These are phyloP conservation scores for Pseudozyma tsukubaensis DNA, from an alignment of 1,284 basidiomycete genomes.

Conservation along the genomic window DNA sequence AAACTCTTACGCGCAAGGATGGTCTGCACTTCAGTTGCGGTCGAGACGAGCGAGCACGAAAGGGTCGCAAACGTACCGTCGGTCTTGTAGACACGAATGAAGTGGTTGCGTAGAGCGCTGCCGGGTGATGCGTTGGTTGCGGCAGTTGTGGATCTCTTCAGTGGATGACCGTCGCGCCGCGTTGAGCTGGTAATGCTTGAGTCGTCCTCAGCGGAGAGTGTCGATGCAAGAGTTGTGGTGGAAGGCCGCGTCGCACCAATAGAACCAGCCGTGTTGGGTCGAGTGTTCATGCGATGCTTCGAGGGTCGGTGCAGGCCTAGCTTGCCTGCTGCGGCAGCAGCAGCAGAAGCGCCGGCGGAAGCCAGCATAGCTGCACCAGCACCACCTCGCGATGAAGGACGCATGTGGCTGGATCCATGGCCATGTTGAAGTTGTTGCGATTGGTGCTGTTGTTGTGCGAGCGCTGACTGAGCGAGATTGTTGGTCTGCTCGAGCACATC, in stretches of 20 bases:
- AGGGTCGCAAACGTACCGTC: constrained; percentile 81
- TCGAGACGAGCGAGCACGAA: constrained; percentile 76
- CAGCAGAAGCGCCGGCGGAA: constrained; percentile 55
- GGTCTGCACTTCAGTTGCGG: constrained; percentile 75
- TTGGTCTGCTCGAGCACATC: constrained; percentile 51
- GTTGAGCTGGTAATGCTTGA: constrained; percentile 19
- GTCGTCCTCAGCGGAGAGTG: constrained; percentile 46
- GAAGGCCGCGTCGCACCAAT: constrained; percentile 46
- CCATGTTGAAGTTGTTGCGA: constrained; percentile 18
- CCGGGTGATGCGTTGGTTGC: constrained; percentile 8
- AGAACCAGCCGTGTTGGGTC: constrained; percentile 59
- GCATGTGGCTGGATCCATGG: constrained; percentile 15
- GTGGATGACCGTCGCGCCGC: constrained; percentile 28
- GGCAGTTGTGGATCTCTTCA: constrained; percentile 40
- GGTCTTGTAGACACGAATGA: constrained; percentile 80
- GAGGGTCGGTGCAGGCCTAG: constrained; percentile 56
- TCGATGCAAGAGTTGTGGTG: constrained; percentile 42
- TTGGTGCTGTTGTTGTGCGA: constrained; percentile 31
- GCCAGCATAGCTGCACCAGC: constrained; percentile 41
- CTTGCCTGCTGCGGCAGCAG: constrained; percentile 60
- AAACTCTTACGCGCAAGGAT: constrained; percentile 57
- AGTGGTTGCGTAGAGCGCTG: constrained; percentile 64
- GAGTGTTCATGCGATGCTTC: constrained; percentile 38
- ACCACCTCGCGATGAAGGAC: constrained; percentile 44
- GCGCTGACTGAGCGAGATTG: constrained; percentile 30